These are phyloP conservation scores for Cupressus sempervirens DNA, from an alignment of 75 land plant genomes.

Conservation along the genomic window DNA sequence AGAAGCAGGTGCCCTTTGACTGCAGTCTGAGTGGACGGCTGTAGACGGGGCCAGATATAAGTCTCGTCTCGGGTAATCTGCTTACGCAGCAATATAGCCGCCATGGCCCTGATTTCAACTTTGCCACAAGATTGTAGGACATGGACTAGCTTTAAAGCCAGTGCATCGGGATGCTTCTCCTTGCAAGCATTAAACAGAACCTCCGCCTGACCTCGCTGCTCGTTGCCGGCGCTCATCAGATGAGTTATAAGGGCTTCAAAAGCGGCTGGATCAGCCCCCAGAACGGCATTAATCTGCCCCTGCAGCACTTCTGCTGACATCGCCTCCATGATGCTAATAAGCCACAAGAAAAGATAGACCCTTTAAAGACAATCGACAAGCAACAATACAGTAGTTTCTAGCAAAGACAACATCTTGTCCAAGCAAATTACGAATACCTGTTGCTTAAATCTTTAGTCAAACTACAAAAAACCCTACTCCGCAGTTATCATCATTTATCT, in stretches of 20 bases:
- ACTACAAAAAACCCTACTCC: background rate
- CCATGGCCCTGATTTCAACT: conserved; percentile 74
- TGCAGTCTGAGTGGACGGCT: conserved; percentile 49
- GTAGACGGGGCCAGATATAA: conserved; percentile 61
- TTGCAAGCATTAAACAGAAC: conserved; percentile 70
- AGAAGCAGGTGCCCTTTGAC: conserved; percentile 62
- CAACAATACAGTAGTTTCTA: background rate
- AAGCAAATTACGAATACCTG: background rate
- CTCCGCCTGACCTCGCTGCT: conserved; percentile 83
- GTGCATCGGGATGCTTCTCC: conserved; percentile 60
- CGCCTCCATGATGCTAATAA: conserved; percentile 7
- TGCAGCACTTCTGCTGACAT: conserved; percentile 19
- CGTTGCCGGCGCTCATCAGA: conserved; percentile 82
- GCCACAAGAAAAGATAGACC: background rate
- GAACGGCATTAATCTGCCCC: conserved; percentile 38
- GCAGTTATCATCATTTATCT: background rate
- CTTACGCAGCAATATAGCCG: conserved; percentile 82
- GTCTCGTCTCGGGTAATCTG: conserved; percentile 68
- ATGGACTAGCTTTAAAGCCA: conserved; percentile 68
- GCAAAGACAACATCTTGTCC: background rate
- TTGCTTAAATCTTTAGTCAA: background rate
- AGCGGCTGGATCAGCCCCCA: conserved; percentile 62
- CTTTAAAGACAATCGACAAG: background rate
- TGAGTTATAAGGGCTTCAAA: conserved; percentile 77
- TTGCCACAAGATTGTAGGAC: conserved; percentile 53